phyloP scores from a whole-genome alignment of 2,329 filamentous ascomycete genomes.

The Dothiorella sarmentorum region DNA sequence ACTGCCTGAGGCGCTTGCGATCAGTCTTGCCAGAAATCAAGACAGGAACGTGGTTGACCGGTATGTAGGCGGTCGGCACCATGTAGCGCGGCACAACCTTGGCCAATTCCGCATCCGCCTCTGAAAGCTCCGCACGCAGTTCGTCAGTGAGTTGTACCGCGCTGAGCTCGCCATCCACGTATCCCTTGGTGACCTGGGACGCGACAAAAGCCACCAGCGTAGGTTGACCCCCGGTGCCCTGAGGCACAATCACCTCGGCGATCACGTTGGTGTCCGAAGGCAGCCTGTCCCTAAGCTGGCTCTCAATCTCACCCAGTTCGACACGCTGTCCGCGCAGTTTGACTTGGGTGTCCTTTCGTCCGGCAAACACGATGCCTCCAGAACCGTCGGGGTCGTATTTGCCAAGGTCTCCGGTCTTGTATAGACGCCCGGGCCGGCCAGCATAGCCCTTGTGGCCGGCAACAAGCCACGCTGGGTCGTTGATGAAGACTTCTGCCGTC shows the following conservation, averaged over 20 bases:
- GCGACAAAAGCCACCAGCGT: constrained; percentile 35
- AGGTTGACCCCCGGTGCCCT: constrained; percentile 22
- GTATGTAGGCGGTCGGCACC: constrained; percentile 44
- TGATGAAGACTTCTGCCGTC: constrained; percentile 32
- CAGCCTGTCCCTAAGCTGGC: constrained; percentile 31
- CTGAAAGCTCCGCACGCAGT: background rate
- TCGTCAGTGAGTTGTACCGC: background rate
- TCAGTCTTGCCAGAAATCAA: constrained; percentile 44
- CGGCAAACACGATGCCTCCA: constrained; percentile 53
- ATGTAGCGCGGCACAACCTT: constrained; percentile 33
- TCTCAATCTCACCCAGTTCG: constrained; percentile 38
- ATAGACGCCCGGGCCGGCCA: constrained; percentile 56
- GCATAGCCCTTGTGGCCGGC: constrained; percentile 47
- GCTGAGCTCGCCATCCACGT: constrained; percentile 20
- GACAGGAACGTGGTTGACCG: constrained; percentile 42
- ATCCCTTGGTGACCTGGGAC: constrained; percentile 17
- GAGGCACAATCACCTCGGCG: constrained; percentile 46
- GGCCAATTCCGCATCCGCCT: constrained; percentile 17
- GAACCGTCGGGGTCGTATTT: constrained; percentile 39
- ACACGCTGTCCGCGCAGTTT: constrained; percentile 39
- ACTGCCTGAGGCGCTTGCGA: constrained; percentile 23
- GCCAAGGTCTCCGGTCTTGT: constrained; percentile 3
- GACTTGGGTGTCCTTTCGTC: too few species aligned
- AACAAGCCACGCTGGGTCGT: constrained; percentile 22
- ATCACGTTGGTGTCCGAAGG: constrained; percentile 26